Base-by-base conservation (phyloP, 345 rosid genomes). In the Melaleuca alternifolia region DNA sequence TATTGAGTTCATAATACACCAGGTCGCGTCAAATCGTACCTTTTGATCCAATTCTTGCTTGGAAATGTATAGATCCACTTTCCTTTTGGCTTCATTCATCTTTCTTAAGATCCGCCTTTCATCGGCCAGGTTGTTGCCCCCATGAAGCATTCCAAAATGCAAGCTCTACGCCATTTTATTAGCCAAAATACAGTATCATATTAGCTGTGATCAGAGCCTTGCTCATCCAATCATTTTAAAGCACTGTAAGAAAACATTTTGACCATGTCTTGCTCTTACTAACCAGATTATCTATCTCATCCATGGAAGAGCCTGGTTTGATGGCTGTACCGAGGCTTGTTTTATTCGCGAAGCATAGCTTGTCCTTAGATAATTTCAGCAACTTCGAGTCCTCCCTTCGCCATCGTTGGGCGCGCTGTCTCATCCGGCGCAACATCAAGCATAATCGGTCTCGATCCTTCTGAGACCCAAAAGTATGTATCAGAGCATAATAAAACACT, bases 61-160 rank as follows among this genome's bases (percentile, higher is more conserved):
- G 51, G 71, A 51, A 51, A 84, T 5, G 62, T 9, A 51, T 16
- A 23, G 37, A 84, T 54, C 28, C 30, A 26, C 44, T 50, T 53
- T 44, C 75, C 65, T 56, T 5, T 23, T 75, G 62, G 85, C 62
- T 53, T 30, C 12, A 7, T 33, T 20, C 62, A 18, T 20, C 85
- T 84, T 56, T 56, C 48, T 84, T 26, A 84, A 56, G 62, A 84
- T 12, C 75, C 24, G 54, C 52, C 85, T 84, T 56, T 84, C 85
- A 21, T 84, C 76, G 8, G 76, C 85, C 85, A 84, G 50, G 75
- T 23, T 84, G 52, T 84, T 84, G 85, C 85, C 24, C 26, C 85
- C 85, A 56, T 84, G 76, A 51, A 84, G 85, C 85, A 84, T 84
- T 26, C 85, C 85, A 44, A 84, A 84, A 56, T 84, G 85, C 14